phyloP scores from a whole-genome alignment of 2,329 filamentous ascomycete species.

The Pleomassaria siparia region DNA sequence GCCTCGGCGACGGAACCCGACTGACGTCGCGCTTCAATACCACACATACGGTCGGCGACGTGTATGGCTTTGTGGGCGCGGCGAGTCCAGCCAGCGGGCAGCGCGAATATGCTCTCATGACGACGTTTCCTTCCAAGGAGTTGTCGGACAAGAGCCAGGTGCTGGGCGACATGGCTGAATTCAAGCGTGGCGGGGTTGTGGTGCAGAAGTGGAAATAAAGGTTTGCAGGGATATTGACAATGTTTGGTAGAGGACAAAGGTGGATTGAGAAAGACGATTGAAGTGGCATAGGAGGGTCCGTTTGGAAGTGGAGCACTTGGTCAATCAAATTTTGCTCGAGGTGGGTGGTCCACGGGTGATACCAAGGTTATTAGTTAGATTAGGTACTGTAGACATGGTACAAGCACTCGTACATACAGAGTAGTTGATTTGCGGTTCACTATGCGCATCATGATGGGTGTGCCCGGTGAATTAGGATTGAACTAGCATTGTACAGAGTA shows the following conservation, averaged over 20 bases:
- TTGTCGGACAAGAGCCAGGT: conserved; percentile 64
- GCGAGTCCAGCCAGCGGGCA: conserved; percentile 59
- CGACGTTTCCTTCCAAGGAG: conserved; percentile 82
- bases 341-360: too few relatives aligned
- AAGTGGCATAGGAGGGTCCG: neutral
- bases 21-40: conserved; percentile 82
- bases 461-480: too few relatives aligned
- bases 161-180: conserved; percentile 51
- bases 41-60: conserved; percentile 72
- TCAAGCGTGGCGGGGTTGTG: conserved; percentile 57
- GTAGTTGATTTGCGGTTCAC: neutral
- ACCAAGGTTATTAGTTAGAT: too few relatives aligned
- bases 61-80: conserved; percentile 73
- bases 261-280: neutral
- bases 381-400: neutral
- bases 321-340: neutral
- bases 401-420: neutral
- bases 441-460: neutral
- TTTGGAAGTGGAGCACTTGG: neutral
- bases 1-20: conserved; percentile 75
- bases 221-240: conserved; percentile 8
- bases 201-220: conserved; percentile 56
- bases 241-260: too few relatives aligned
- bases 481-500: too few relatives aligned
- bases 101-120: conserved; percentile 74